Percentiles rank a stretch among this genome's conserved stretches.
phyloP scores from a whole-genome alignment of 768 basidiomycete species.

The Collybia sordida region DNA sequence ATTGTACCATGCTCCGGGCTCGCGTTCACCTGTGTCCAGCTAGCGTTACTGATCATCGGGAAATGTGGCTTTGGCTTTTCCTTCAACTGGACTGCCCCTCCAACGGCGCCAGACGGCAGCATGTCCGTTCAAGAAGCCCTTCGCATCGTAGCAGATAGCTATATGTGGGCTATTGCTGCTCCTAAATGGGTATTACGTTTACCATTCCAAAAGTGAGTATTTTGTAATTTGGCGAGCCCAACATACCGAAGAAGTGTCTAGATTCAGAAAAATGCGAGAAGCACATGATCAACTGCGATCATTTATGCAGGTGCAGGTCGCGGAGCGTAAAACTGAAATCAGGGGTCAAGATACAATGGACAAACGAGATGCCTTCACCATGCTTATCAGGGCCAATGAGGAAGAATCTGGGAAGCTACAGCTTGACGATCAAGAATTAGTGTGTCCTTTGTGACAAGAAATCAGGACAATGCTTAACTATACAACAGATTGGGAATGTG shows the following conservation, averaged over 20 bases:
- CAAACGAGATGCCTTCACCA: conserved; percentile 36
- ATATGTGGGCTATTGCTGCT: conserved; percentile 21
- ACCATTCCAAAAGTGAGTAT: conserved; percentile 32
- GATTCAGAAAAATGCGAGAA: conserved; percentile 23
- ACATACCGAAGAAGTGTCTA: conserved; percentile 6
- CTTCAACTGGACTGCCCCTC: conserved; percentile 40
- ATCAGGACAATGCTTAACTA: neutral
- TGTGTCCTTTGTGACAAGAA: conserved; percentile 13
- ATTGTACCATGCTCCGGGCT: neutral
- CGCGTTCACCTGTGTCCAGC: conserved; percentile 19
- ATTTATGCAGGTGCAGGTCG: conserved; percentile 40
- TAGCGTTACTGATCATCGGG: conserved; percentile 42
- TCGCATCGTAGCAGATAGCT: conserved; percentile 28
- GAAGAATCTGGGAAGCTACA: conserved; percentile 37
- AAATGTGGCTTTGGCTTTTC: conserved; percentile 48
- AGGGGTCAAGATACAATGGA: conserved; percentile 6
- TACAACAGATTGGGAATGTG: conserved; percentile 48
- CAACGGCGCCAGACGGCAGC: conserved; percentile 31
- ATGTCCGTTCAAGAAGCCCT: conserved; percentile 40
- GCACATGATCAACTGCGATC: conserved; percentile 28
- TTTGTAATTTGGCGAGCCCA: neutral
- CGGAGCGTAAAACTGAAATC: conserved; percentile 29
- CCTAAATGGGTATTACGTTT: conserved; percentile 39
- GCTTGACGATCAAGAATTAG: conserved; percentile 40
- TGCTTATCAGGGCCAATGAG: conserved; percentile 46